Evolutionary conservation across 1,284 basidiomycete genomes (phyloP), one percentile per base, ranked within the genome.

Genomic region (Microbotryum scabiosae): DNA sequence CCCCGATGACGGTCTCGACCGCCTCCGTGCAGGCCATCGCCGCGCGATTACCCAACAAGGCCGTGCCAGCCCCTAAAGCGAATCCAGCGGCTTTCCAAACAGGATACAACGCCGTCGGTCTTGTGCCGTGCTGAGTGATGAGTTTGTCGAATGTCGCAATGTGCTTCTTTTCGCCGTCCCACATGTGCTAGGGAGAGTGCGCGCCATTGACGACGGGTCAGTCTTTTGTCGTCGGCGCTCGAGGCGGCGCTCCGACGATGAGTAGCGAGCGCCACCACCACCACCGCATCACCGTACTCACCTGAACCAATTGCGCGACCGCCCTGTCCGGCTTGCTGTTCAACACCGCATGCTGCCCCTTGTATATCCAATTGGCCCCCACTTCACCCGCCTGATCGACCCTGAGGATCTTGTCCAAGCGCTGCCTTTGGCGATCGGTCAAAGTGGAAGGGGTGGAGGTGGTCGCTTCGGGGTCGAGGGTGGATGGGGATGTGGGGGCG

Each of bases 1-100:
- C 93, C 30, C 93, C 93, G 59, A 97, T 97, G 54, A 92, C 90
- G 0, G 91, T 97, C 76, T 97, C 93, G 5, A 97, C 92, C 0
- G 93, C 93, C 75, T 97, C 93, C 0, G 93, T 97, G 70, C 92
- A 97, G 3, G 93, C 93, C 93, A 97, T 97, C 1, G 93, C 92
- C 8, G 91, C 90, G 68, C 97, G 85, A 71, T 85, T 87, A 20
- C 93, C 88, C 82, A 97, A 81, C 21, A 94, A 75, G 1, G 90
- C 93, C 0, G 93, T 96, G 0, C 79, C 81, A 2, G 85, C 85
- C 6, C 93, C 93, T 5, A 97, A 77, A 1, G 86, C 85, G 72
- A 87, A 90, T 2, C 92, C 92, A 54, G 86, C 87, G 2, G 82
- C 81, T 70, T 90, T 88, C 72, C 93, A 94, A 2, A 91, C 78